Base-by-base conservation (phyloP, 2,329 filamentous ascomycete genomes). In the Penicillium hesseltinei region DNA sequence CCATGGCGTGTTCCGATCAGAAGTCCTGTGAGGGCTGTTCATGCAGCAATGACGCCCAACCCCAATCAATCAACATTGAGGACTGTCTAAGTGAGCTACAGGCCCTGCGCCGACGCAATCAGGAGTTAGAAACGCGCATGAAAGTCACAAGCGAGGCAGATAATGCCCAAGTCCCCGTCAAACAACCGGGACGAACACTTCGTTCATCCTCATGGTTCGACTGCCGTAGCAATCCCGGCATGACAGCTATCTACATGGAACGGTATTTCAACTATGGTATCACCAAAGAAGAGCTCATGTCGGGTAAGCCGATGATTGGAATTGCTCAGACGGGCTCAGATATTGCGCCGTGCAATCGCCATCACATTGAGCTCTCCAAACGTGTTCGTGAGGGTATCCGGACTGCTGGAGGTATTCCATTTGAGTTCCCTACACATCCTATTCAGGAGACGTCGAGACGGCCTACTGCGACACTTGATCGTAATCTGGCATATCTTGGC, bases 261-360 rank as follows among this genome's bases (percentile, higher is more conserved):
- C 75, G 80, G 31, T 81, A 79, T 59, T 73, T 82, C 61, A 81
- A 81, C 68, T 81, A 77, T 51, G 80, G 80, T 8, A 66, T 81
- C 44, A 81, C 80, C 1, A 68, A 72, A 29, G 78, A 81, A 57
- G 80, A 82, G 65, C 71, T 82, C 25, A 76, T 76, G 66, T 78
- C 77, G 2, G 77, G 76, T 1, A 81, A 78, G 61, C 80, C 80
- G 21, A 78, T 81, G 60, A 80, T 82, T 60, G 80, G 80, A 42
- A 82, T 82, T 57, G 80, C 79, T 1, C 80, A 82, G 69, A 78
- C 79, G 0, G 80, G 80, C 4, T 81, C 79, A 5, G 80, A 82
- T 60, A 65, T 82, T 35, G 72, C 79, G 0, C 80, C 80, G 0
- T 82, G 80, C 64, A 82, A 82, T 64, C 74, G 78, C 9, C 75